Base-by-base conservation (phyloP, 2,329 filamentous ascomycete species). In the Alternaria brassicae region DNA sequence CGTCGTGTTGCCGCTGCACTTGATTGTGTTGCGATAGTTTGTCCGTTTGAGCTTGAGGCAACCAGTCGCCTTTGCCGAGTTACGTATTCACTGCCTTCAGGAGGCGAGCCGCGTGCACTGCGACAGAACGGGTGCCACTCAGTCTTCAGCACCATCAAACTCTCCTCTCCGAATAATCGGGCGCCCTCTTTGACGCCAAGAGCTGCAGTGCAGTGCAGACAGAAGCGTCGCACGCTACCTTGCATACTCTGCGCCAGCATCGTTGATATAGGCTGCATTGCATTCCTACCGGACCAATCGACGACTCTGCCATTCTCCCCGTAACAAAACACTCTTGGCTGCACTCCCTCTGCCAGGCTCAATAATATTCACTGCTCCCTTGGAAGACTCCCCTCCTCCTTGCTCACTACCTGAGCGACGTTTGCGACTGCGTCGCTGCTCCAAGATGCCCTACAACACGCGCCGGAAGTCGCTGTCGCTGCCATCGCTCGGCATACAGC, bases 401-500 rank as follows among this genome's bases (percentile, higher is more conserved):
- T 42, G 28, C 32, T 39, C 42, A 19, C 41, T 19, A 32, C 56
- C 36, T 53, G 56, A 58, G 58, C 61, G 45, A 56, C 58, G 44
- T 17, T 60, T 62, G 41, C 58, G 56, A 56, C 62, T 48, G 48
- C 56, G 32, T 55, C 58, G 56, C 53, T 44, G 41, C 62, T 25
- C 37, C 61, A 81, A 71, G 73, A 97, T 97, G 92, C 91, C 90
- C 76, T 97, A 97, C 85, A 97, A 97, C 81, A 98, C 94, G 69
- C 91, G 94, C 81, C 90, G 93, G 80, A 98, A 98, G 84, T 97
- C 93, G 75, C 84, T 99, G 68, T 97, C 93, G 63, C 84, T 98
- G 74, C 91, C 92, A 61, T 96, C 93, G 68, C 86, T 98, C 72
- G 95, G 95, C 77, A 97, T 98, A 72, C 91, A 95, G 73, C 84